phyloP scores from a whole-genome alignment of 2,329 filamentous ascomycete genomes.

The Trichoderma hamatum region DNA sequence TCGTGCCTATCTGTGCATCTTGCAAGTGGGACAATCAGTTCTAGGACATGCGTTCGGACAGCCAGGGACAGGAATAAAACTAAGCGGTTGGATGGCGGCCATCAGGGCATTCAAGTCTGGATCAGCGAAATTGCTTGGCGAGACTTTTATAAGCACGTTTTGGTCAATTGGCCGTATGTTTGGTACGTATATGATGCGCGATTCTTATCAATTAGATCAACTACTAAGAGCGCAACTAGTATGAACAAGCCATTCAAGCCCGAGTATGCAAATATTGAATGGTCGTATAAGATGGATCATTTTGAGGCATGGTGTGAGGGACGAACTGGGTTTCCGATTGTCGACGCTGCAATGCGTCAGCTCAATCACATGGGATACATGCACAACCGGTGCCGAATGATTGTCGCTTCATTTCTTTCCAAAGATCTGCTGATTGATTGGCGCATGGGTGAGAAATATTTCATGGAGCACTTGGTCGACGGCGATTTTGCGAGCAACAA shows the following conservation, averaged over 20 bases:
- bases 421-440: conserved; percentile 84
- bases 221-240: conserved; percentile 31
- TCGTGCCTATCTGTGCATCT: conserved; percentile 73
- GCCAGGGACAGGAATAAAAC: conserved; percentile 66
- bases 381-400: conserved; percentile 86
- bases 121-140: conserved; percentile 84
- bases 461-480: conserved; percentile 80
- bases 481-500: conserved; percentile 82
- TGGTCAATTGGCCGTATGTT: conserved; percentile 83
- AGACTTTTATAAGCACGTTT: conserved; percentile 85
- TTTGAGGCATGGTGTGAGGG: conserved; percentile 77
- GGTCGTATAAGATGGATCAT: conserved; percentile 72
- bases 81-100: conserved; percentile 67
- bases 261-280: conserved; percentile 78
- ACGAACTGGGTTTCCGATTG: conserved; percentile 77
- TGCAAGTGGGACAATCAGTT: conserved; percentile 67
- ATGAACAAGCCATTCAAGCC: conserved; percentile 73
- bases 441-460: conserved; percentile 78
- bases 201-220: not conserved
- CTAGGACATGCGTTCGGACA: conserved; percentile 65
- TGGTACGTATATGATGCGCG: conserved; percentile 53
- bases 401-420: conserved; percentile 76
- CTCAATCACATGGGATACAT: conserved; percentile 70
- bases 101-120: conserved; percentile 70
- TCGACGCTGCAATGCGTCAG: conserved; percentile 87